Conservation (phyloP, 2,329 filamentous ascomycete species). For the Alternaria triticimaculans region DNA sequence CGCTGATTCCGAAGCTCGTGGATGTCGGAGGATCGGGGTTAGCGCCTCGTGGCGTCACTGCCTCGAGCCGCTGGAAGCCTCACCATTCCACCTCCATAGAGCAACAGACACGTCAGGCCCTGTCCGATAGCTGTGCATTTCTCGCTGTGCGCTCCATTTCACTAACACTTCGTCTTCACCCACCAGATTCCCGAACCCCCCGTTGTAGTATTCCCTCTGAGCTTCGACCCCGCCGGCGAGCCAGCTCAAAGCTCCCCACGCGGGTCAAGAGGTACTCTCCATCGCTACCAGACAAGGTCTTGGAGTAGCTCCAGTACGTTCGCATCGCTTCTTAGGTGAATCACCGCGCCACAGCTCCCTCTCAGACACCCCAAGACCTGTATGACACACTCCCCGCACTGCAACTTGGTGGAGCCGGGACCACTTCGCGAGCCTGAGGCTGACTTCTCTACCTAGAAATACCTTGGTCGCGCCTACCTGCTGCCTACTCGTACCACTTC, state of each 20-base stretch:
- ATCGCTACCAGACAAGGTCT: not conserved
- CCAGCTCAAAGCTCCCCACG: constrained; percentile 16
- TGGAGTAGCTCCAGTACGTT: not conserved
- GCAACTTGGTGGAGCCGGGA: constrained; percentile 2
- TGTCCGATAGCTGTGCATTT: not conserved
- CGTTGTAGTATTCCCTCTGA: not conserved
- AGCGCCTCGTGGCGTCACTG: constrained; percentile 32
- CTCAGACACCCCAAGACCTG: constrained; percentile 21
- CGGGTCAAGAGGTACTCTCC: constrained; percentile 16
- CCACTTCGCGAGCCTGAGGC: constrained; percentile 12
- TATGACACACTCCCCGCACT: constrained; percentile 4
- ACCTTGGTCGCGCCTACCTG: constrained; percentile 8
- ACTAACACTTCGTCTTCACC: not conserved
- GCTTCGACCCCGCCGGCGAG: constrained; percentile 15
- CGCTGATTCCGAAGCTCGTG: constrained; percentile 32
- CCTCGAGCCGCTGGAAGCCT: constrained; percentile 26
- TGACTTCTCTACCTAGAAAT: constrained; percentile 12
- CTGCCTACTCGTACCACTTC: constrained; percentile 6
- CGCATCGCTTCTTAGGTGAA: not conserved
- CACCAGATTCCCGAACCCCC: not conserved
- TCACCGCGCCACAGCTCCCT: not conserved
- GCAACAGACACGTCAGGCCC: constrained; percentile 43
- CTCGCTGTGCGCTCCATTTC: not conserved
- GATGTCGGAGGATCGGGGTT: constrained; percentile 18
- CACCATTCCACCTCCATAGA: constrained; percentile 34